A percentile compares a stretch with the other conserved stretches of the same genome.
phyloP scores from a whole-genome alignment of 1,284 basidiomycete species.

The Porogramme epimiltina region DNA sequence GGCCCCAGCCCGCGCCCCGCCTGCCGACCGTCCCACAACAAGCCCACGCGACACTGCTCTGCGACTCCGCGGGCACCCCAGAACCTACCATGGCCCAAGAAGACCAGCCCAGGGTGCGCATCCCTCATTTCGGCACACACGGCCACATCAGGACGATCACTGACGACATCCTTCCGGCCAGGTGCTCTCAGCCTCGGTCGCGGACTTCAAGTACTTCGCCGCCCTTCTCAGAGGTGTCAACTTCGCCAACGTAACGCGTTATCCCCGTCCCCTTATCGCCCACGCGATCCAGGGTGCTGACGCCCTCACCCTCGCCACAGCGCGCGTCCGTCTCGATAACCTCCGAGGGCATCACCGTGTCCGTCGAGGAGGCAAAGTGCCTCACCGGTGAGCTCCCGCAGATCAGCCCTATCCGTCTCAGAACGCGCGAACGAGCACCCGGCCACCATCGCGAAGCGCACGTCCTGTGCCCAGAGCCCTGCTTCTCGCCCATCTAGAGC shows the following conservation, averaged over 20 bases:
- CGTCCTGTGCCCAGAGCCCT: slow-evolving; percentile 2
- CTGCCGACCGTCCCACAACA: too few species aligned
- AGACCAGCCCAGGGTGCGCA: slow-evolving; percentile 21
- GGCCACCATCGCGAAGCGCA: background rate
- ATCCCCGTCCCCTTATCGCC: slow-evolving; percentile 10
- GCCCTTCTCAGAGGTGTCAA: slow-evolving; percentile 78
- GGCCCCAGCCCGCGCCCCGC: too few species aligned
- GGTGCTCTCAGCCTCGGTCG: slow-evolving; percentile 77
- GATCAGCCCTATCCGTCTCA: slow-evolving; percentile 1
- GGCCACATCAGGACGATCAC: slow-evolving; percentile 16
- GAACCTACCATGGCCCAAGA: slow-evolving; percentile 23
- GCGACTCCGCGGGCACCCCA: slow-evolving; percentile 15
- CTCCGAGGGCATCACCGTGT: slow-evolving; percentile 73
- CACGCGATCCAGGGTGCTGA: slow-evolving; percentile 4
- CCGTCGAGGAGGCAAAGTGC: slow-evolving; percentile 85
- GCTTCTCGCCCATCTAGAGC: slow-evolving; percentile 8
- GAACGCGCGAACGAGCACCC: slow-evolving; percentile 1
- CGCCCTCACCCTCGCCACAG: slow-evolving; percentile 40
- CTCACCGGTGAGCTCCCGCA: slow-evolving; percentile 60
- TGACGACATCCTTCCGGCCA: slow-evolving; percentile 36
- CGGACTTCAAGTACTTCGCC: slow-evolving; percentile 79
- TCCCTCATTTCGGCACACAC: slow-evolving; percentile 17
- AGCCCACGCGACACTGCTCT: slow-evolving; percentile 6
- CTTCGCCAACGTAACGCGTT: slow-evolving; percentile 63
- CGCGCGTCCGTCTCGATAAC: slow-evolving; percentile 79